Evolutionary conservation across 2,329 filamentous ascomycete genomes (phyloP), one percentile per base, ranked within the genome.

Genomic region (Monilinia vaccinii-corymbosi): DNA sequence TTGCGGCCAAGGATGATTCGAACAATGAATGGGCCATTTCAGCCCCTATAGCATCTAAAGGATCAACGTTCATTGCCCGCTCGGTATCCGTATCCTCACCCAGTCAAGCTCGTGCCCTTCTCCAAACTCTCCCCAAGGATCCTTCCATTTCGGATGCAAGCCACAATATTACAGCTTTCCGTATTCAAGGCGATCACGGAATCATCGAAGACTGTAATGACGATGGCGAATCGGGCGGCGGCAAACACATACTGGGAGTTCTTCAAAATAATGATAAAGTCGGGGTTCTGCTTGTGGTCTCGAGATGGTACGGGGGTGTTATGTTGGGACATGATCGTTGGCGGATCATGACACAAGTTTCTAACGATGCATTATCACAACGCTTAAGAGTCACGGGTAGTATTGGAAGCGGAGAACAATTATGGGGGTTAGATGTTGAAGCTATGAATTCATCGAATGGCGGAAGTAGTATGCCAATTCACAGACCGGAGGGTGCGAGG

Each of bases 401-500:
- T 0, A 64, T 79, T 2, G 74, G 75, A 7, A 78, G 78, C 1
- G 48, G 38, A 25, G 82, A 85, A 63, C 79, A 83, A 3, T 72
- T 85, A 2, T 86, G 83, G 83, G 83, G 80, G 0, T 71, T 86
- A 16, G 82, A 86, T 65, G 69, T 80, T 0, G 79, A 83, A 62
- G 77, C 77, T 7, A 77, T 77, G 72, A 32, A 61, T 3, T 53
- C 61, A 16, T 61, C 63, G 16, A 64, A 51, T 46, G 68, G 70
- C 40, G 74, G 72, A 0, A 71, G 77, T 5, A 80, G 82, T 1
- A 82, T 94, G 73, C 85, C 88, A 1, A 87, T 93, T 28, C 85
- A 91, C 68, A 83, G 83, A 21, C 86, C 91, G 1, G 85, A 93
- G 68, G 80, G 80, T 6, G 89, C 90, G 13, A 75, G 78, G 56